Base-by-base conservation (phyloP, 1,284 basidiomycete genomes). In the Coniferiporia sulphurascens region DNA sequence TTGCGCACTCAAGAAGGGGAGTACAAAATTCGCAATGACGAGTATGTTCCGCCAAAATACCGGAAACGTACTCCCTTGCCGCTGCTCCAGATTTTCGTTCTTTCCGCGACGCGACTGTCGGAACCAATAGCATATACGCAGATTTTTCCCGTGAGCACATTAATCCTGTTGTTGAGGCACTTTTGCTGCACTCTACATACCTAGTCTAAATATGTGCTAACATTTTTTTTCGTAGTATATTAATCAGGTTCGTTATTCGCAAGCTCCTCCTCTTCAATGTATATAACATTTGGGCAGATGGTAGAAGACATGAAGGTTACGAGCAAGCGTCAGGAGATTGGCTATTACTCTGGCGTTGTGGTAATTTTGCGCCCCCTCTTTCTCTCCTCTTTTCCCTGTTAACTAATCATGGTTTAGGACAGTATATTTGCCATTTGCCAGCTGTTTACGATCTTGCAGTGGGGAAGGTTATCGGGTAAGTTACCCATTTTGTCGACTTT, bases 371-470 rank as follows among this genome's bases (percentile, higher is more conserved):
- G 21, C 8, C 19, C 46, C 8, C 19, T 46, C 10, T 32, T 41
- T 50, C 13, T 45, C 36, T 3, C 13, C 12, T 51, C 8, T 13
- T 46, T 43, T 12, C 21, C 12, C 9, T 5, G 12, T 36, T 57
- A 38, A 9, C 12, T 17, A 13, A 9, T 52, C 35, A 21, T 34
- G 15, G 17, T 50, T 12, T 45, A 66, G 67, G 68, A 70, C 58
- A 68, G 66, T 45, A 56, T 65, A 35, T 71, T 71, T 59, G 63
- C 68, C 15, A 56, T 71, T n/a, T 65, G 66, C 10, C 68, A 71
- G 52, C 60, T 70, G 1, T 66, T 68, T 45, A 69, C 68, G 6
- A 65, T 71, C 21, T 60, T 64, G 27, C 65, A 64, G 21, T 69
- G 66, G 66, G 68, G 67, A 19, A 59, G 62, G 53, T 57, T 70